Evolutionary conservation across 177 flowering plant genomes (phyloP).

Genomic region (Vitis hybrid): DNA sequence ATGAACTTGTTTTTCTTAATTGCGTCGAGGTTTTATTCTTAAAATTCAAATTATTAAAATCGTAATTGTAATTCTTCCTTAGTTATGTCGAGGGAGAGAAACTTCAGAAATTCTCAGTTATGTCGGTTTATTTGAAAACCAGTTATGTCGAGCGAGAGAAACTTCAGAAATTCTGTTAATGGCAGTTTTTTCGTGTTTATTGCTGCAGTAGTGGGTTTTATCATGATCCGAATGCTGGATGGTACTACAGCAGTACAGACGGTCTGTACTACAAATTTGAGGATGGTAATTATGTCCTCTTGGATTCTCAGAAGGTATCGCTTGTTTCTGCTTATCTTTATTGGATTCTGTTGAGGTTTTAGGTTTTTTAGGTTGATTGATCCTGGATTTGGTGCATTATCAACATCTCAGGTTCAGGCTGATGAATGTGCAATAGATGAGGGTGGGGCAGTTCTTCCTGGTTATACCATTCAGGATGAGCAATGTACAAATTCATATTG

Average conservation of each 20-base stretch:
- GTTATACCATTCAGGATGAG: slow-evolving; percentile 3
- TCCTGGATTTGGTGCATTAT: neutral
- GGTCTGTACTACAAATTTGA: slow-evolving; percentile 84
- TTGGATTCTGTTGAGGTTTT: neutral
- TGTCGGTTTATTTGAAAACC: neutral
- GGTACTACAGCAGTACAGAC: slow-evolving; percentile 81
- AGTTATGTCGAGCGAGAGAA: neutral
- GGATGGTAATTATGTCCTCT: slow-evolving; percentile 69
- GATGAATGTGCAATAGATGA: slow-evolving; percentile 6
- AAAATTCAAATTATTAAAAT: neutral
- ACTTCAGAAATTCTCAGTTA: neutral
- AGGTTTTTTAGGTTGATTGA: neutral
- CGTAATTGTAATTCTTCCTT: neutral
- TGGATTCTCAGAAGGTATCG: slow-evolving; percentile 47
- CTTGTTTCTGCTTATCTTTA: neutral
- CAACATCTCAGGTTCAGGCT: slow-evolving; percentile 9
- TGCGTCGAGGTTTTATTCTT: too few species aligned
- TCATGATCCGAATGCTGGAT: slow-evolving; percentile 84
- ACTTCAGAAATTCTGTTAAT: neutral
- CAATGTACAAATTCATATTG: neutral
- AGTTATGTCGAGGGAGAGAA: neutral
- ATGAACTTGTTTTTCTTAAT: too few species aligned
- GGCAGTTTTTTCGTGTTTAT: slow-evolving; percentile 1
- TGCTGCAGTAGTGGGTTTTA: slow-evolving; percentile 82
- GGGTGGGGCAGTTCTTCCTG: neutral